Base-by-base conservation (phyloP, 345 rosid genomes). In the Lepidium didymum region DNA sequence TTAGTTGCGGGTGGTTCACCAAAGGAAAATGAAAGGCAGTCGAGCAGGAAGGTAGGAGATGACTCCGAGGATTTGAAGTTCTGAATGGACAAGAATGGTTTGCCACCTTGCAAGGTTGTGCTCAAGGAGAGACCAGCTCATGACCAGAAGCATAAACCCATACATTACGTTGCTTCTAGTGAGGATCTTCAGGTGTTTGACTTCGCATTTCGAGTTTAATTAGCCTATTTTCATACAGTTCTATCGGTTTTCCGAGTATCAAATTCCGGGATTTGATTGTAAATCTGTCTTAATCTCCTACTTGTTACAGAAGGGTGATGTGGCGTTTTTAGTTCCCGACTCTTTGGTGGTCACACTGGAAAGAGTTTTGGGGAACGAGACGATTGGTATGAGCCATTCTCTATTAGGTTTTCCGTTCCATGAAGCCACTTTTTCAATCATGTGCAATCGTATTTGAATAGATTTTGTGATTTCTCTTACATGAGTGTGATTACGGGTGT, bases 291-390 rank as follows among this genome's bases (percentile, higher is more conserved):
- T 60, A 43, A 34, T 31, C 21, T 27, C 7, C 18, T 38, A 2
- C 8, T 7, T 52, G 40, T 67, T 53, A 33, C 80, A 89, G 96
- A 88, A 77, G 11, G 97, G 94, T 15, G 98, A 87, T 63, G 92
- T 85, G 51, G 97, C 87, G 6, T 86, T 90, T 77, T 93, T 89
- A 8, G 96, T 93, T 67, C 96, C 96, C 14, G 79, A 87, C 73
- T 84, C 96, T 7, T 74, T 93, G 77, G 90, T 93, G 31, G 98
- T 90, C 70, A 93, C 98, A 16, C 90, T 93, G 2, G 98, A 90
- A 75, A 85, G 98, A 84, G 98, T 93, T 3, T 58, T 93, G 72
- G 98, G 98, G 52, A 93, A 93, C 63, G 96, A 93, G 87, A 85
- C 86, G 67, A 75, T 93, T 61, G 98, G 98, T 93, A 90, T 76